Conservation (phyloP, 2,329 filamentous ascomycete genomes). For the Triangularia setosa region DNA sequence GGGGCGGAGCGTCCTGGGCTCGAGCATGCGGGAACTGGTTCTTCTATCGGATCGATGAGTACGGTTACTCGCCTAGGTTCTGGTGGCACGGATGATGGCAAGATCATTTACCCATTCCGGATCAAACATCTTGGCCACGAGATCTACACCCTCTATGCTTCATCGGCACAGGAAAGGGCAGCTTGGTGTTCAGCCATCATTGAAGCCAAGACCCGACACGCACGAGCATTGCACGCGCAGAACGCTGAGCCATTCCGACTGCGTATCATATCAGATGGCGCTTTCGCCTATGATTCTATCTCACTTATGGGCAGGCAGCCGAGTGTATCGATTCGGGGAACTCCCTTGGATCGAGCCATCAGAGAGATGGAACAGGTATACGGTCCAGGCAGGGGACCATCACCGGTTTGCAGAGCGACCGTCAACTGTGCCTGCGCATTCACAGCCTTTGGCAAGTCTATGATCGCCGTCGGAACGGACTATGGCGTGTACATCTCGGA, state of each 20-base stretch:
- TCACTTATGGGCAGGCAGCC: slow-evolving; percentile 56
- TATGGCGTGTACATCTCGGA: slow-evolving; percentile 90
- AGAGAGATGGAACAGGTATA: slow-evolving; percentile 79
- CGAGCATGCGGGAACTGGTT: slow-evolving; percentile 64
- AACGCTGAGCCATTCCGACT: slow-evolving; percentile 95
- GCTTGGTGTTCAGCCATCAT: slow-evolving; percentile 95
- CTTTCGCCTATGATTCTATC: slow-evolving; percentile 74
- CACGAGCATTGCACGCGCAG: slow-evolving; percentile 80
- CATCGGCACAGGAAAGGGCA: slow-evolving; percentile 66
- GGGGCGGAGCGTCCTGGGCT: slow-evolving; percentile 54
- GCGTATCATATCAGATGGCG: slow-evolving; percentile 85
- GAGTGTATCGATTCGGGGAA: slow-evolving; percentile 78
- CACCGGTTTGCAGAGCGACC: slow-evolving; percentile 74
- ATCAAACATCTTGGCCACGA: slow-evolving; percentile 95
- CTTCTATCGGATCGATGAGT: slow-evolving; percentile 55
- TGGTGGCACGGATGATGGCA: slow-evolving; percentile 61
- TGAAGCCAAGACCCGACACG: slow-evolving; percentile 90
- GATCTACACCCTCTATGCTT: slow-evolving; percentile 85
- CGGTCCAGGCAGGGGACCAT: slow-evolving; percentile 64
- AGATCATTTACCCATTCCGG: slow-evolving; percentile 87
- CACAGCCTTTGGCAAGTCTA: slow-evolving; percentile 73
- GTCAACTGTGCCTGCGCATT: slow-evolving; percentile 96
- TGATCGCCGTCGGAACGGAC: slow-evolving; percentile 93
- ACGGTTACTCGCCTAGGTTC: slow-evolving; percentile 40
- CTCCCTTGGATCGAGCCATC: slow-evolving; percentile 86